These are phyloP conservation scores for Aspergillus persii DNA, from an alignment of 2,329 filamentous ascomycete genomes.

Conservation along the genomic window DNA sequence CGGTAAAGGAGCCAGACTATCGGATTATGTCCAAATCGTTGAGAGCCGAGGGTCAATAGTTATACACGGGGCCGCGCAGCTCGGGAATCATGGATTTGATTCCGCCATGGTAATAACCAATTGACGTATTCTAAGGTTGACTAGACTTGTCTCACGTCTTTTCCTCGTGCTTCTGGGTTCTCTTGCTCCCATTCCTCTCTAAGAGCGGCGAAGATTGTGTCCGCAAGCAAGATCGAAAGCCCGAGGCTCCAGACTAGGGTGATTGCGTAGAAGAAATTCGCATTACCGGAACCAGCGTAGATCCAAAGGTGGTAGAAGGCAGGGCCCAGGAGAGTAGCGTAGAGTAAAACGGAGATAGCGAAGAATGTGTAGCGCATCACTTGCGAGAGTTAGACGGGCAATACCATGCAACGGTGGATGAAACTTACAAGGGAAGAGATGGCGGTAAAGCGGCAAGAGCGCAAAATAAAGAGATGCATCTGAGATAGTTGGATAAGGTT, in stretches of 20 bases:
- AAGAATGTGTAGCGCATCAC: slow-evolving; percentile 94
- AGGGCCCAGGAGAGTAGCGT: slow-evolving; percentile 83
- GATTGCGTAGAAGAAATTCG: slow-evolving; percentile 99
- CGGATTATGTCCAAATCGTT: slow-evolving; percentile 52
- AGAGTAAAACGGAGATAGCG: slow-evolving; percentile 76
- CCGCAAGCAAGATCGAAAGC: slow-evolving; percentile 79
- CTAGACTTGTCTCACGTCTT: slow-evolving; percentile 81
- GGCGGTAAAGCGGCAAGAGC: slow-evolving; percentile 79
- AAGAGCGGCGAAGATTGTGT: slow-evolving; percentile 82
- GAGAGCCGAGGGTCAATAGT: neutral
- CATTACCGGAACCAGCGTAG: slow-evolving; percentile 94
- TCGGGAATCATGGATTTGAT: neutral
- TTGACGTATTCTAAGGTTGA: neutral
- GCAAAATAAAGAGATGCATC: slow-evolving; percentile 85
- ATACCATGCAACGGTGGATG: neutral
- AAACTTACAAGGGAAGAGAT: slow-evolving; percentile 74
- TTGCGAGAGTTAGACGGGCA: slow-evolving; percentile 36
- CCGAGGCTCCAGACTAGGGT: slow-evolving; percentile 97
- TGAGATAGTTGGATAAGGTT: slow-evolving; percentile 90
- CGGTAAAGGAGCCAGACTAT: slow-evolving; percentile 51
- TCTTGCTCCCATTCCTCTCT: slow-evolving; percentile 94
- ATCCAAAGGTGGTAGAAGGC: slow-evolving; percentile 98
- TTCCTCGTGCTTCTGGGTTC: slow-evolving; percentile 82
- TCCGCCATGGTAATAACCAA: neutral
- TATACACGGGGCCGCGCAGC: neutral